Conservation (phyloP, 352 stramenopile genomes). For the Pythium diclinum region DNA sequence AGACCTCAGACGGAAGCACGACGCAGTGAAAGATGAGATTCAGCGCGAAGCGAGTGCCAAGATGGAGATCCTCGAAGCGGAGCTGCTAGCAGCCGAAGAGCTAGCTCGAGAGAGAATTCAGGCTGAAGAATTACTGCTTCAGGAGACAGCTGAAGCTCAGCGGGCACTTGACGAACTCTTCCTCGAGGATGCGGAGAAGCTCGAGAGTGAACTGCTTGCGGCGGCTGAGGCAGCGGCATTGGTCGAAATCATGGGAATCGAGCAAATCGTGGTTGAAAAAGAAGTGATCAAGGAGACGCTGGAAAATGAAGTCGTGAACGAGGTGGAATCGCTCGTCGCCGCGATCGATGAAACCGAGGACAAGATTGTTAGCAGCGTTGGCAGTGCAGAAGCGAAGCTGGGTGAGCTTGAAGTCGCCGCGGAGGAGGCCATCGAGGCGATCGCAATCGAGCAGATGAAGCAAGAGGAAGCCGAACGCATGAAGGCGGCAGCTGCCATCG, state of each 20-base stretch:
- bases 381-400: neutral
- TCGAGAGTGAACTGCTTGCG: slow-evolving; percentile 12
- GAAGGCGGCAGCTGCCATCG: neutral
- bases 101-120: neutral
- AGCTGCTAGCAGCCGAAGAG: slow-evolving; percentile 8
- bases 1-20: slow-evolving; percentile 13
- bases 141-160: slow-evolving; percentile 1
- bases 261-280: slow-evolving; percentile 10
- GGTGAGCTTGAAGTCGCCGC: neutral
- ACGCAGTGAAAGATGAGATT: slow-evolving; percentile 15
- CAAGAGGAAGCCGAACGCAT: neutral
- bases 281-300: slow-evolving; percentile 11
- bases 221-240: neutral
- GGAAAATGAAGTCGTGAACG: slow-evolving; percentile 1
- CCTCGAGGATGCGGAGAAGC: slow-evolving; percentile 1
- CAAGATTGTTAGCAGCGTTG: neutral
- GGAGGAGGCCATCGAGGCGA: neutral
- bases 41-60: neutral
- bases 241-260: slow-evolving; percentile 9
- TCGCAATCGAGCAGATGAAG: slow-evolving; percentile 7
- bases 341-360: neutral
- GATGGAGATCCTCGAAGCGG: neutral
- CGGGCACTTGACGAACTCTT: slow-evolving; percentile 9
- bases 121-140: slow-evolving; percentile 10
- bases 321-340: slow-evolving; percentile 1